These are phyloP conservation scores for Septoria linicola DNA, from an alignment of 2,329 filamentous ascomycete genomes.

Conservation along the genomic window DNA sequence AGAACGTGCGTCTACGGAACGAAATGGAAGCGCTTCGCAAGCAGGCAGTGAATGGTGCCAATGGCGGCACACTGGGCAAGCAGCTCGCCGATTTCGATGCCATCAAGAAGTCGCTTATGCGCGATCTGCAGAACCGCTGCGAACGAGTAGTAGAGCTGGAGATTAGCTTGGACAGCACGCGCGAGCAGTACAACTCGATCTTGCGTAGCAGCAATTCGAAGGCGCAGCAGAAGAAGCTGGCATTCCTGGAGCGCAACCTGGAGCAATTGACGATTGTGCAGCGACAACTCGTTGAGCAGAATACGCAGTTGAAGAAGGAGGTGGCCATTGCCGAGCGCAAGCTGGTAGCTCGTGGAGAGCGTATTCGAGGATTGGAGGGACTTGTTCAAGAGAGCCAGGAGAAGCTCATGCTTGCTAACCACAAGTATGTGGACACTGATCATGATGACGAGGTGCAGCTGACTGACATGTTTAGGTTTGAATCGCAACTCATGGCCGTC, in stretches of 20 bases:
- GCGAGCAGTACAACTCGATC: slow-evolving; percentile 99
- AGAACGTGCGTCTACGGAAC: slow-evolving; percentile 76
- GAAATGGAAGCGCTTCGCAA: slow-evolving; percentile 82
- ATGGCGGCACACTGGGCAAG: slow-evolving; percentile 78
- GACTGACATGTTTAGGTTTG: slow-evolving; percentile 65
- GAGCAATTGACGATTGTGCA: slow-evolving; percentile 98
- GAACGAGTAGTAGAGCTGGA: slow-evolving; percentile 96
- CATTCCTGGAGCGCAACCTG: slow-evolving; percentile 95
- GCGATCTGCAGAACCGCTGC: slow-evolving; percentile 95
- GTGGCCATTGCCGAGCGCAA: slow-evolving; percentile 98
- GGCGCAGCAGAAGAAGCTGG: slow-evolving; percentile 99
- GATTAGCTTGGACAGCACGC: slow-evolving; percentile 93
- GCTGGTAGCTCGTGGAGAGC: slow-evolving; percentile 92
- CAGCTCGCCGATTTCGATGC: slow-evolving; percentile 98
- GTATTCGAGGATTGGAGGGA: slow-evolving; percentile 89
- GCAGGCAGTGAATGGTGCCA: slow-evolving; percentile 59
- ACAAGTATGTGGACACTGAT: slow-evolving; percentile 68
- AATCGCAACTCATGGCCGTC: slow-evolving; percentile 92
- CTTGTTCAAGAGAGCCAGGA: slow-evolving; percentile 96
- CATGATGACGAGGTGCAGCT: not conserved
- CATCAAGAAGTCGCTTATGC: slow-evolving; percentile 99
- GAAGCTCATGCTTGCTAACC: slow-evolving; percentile 94
- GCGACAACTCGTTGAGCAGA: slow-evolving; percentile 96
- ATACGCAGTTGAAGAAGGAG: slow-evolving; percentile 96
- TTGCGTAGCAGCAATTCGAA: slow-evolving; percentile 95